Conservation (phyloP, 2,329 filamentous ascomycete species). For the Penicillium fuscoglaucum region DNA sequence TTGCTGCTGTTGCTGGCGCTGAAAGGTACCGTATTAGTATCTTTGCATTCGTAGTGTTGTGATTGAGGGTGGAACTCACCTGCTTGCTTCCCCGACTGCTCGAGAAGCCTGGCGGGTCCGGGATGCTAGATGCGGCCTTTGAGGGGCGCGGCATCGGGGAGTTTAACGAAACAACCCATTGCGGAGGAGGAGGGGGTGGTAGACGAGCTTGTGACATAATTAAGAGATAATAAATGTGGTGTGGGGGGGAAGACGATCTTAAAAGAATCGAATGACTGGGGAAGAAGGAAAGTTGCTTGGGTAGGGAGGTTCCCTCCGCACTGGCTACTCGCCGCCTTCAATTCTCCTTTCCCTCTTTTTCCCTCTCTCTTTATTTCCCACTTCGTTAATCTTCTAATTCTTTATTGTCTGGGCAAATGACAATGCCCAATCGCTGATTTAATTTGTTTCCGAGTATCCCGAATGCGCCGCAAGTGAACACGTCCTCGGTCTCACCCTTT, state of each 20-base stretch:
- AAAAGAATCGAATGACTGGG: constrained; percentile 13
- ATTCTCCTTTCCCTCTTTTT: constrained; percentile 24
- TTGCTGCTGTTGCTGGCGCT: constrained; percentile 37
- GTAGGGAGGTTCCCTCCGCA: constrained; percentile 32
- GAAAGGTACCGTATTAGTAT: constrained; percentile 3
- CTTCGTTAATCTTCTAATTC: constrained; percentile 6
- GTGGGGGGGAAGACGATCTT: constrained; percentile 8
- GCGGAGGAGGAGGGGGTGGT: constrained; percentile 57
- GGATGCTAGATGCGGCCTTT: constrained; percentile 59
- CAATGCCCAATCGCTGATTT: constrained; percentile 21
- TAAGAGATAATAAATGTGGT: constrained; percentile 11
- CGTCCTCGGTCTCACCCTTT: constrained; percentile 18
- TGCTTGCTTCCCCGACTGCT: constrained; percentile 51
- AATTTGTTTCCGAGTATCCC: constrained; percentile 15
- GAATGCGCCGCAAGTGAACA: constrained; percentile 17
- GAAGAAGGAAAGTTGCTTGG: constrained; percentile 8
- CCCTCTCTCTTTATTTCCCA: constrained; percentile 13
- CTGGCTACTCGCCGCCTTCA: constrained; percentile 24
- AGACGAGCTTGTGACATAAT: constrained; percentile 24
- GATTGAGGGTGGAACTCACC: constrained; percentile 44
- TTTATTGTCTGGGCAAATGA: neutral
- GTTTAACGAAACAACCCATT: constrained; percentile 82
- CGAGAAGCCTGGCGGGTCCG: constrained; percentile 85
- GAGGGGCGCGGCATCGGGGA: constrained; percentile 69
- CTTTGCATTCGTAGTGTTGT: neutral